Percentiles rank a stretch among this genome's conserved stretches.
These are phyloP conservation scores for Lactifluus piperatus DNA, from an alignment of 768 basidiomycete genomes.

Conservation along the genomic window DNA sequence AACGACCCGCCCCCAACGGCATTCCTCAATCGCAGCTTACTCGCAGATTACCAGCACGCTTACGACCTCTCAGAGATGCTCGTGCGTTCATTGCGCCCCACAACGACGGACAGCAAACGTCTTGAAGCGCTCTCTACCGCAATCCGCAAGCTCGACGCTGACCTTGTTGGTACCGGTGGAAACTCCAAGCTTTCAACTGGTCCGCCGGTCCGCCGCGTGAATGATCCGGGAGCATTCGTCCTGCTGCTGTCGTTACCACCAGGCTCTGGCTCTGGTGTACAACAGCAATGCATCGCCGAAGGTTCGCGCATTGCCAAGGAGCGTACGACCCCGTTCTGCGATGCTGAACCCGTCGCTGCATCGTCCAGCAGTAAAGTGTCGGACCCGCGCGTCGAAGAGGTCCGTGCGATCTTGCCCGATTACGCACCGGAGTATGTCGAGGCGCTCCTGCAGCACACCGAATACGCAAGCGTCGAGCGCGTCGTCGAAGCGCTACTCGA, in stretches of 20 bases:
- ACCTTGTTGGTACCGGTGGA: neutral
- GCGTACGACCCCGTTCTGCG: constrained; percentile 2
- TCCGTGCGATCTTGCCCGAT: constrained; percentile 71
- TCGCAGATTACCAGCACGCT: constrained; percentile 64
- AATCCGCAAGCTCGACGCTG: constrained; percentile 34
- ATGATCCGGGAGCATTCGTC: constrained; percentile 52
- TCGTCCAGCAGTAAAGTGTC: constrained; percentile 33
- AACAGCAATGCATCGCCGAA: constrained; percentile 32
- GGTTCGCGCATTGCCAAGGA: constrained; percentile 12
- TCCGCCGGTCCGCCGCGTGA: constrained; percentile 18
- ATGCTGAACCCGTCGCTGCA: neutral
- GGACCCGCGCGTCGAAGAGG: constrained; percentile 54
- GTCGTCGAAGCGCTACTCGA: constrained; percentile 70
- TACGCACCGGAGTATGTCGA: constrained; percentile 47
- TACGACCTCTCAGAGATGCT: constrained; percentile 42
- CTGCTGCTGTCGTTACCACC: no score
- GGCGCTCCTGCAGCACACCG: constrained; percentile 42
- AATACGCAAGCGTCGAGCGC: constrained; percentile 45
- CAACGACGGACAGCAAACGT: constrained; percentile 44
- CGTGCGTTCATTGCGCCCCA: constrained; percentile 35
- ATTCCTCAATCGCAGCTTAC: constrained; percentile 58
- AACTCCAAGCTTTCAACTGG: neutral
- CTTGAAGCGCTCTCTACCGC: constrained; percentile 48
- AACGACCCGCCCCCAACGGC: constrained; percentile 21
- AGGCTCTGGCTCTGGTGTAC: constrained; percentile 48